Evolutionary conservation across 306 rosid genomes (phyloP).

Genomic region (Vigna radiata): DNA sequence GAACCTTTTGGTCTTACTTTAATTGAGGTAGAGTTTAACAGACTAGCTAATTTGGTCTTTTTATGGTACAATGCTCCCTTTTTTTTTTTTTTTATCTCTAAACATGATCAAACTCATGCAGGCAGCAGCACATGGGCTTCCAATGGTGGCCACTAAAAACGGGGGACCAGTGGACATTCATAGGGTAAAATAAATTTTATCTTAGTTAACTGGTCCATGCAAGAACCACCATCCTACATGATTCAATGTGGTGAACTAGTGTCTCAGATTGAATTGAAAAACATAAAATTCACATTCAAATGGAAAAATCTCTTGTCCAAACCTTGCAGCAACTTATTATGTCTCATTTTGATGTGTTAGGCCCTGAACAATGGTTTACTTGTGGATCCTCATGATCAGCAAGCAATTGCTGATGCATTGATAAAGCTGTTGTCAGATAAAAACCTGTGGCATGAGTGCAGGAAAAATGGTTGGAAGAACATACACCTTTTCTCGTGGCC

Average conservation of each 20-base stretch:
- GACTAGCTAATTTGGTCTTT: conserved; percentile 29
- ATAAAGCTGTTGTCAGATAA: conserved; percentile 48
- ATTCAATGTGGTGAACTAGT: conserved; percentile 29
- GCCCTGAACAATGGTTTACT: conserved; percentile 52
- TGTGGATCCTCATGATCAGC: conserved; percentile 53
- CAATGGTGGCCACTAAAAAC: conserved; percentile 90
- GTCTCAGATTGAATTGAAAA: conserved; percentile 17
- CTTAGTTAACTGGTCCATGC: background rate
- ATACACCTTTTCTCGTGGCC: conserved; percentile 55
- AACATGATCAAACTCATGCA: conserved; percentile 46
- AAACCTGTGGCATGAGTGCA: conserved; percentile 49
- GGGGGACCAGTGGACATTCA: conserved; percentile 97
- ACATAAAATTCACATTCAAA: conserved; percentile 19
- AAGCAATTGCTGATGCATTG: conserved; percentile 49
- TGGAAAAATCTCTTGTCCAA: conserved; percentile 9
- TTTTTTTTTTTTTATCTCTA: background rate
- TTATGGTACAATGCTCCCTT: background rate
- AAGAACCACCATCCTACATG: conserved; percentile 7
- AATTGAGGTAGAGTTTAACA: conserved; percentile 72
- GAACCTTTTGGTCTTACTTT: conserved; percentile 94
- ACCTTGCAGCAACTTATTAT: conserved; percentile 29
- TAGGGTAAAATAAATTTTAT: conserved; percentile 58
- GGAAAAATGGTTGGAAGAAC: conserved; percentile 51
- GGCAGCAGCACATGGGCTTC: conserved; percentile 98
- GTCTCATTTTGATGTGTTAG: conserved; percentile 36